Conservation (phyloP, 1,284 basidiomycete genomes). For the Trichosporon ovoides region DNA sequence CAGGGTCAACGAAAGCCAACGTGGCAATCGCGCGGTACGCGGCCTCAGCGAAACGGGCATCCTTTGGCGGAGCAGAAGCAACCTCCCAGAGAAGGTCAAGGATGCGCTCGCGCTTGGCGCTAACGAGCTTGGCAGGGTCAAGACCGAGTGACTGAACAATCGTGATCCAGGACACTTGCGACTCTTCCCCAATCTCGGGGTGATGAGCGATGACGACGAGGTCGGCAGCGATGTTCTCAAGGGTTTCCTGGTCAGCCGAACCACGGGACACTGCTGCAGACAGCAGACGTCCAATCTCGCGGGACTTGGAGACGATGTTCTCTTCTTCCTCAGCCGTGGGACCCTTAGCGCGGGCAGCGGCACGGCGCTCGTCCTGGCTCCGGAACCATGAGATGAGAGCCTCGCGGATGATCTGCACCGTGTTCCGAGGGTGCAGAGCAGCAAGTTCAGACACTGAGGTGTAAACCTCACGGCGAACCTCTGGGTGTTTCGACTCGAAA, state of each 20-base stretch:
- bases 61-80: constrained; percentile 21
- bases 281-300: constrained; percentile 40
- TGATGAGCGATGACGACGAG: constrained; percentile 71
- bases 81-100: constrained; percentile 38
- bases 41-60: constrained; percentile 51
- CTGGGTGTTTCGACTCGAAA: constrained; percentile 56
- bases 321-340: constrained; percentile 31
- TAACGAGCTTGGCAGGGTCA: constrained; percentile 59
- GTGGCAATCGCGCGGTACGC: constrained; percentile 70
- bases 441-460: constrained; percentile 49
- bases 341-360: constrained; percentile 21
- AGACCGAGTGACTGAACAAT: constrained; percentile 62
- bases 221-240: constrained; percentile 49
- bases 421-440: constrained; percentile 51
- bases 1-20: constrained; percentile 70
- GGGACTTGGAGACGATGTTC: constrained; percentile 25
- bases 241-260: constrained; percentile 21
- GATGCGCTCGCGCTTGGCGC: constrained; percentile 33
- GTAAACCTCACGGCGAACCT: constrained; percentile 56
- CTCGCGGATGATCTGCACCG: constrained; percentile 57
- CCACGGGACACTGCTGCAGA: constrained; percentile 13
- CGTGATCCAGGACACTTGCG: constrained; percentile 75
- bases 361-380: constrained; percentile 28
- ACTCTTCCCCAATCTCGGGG: constrained; percentile 58
- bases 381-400: constrained; percentile 51